Evolutionary conservation across 2,329 filamentous ascomycete genomes (phyloP).

Genomic region (Proliferodiscus dingleyae): DNA sequence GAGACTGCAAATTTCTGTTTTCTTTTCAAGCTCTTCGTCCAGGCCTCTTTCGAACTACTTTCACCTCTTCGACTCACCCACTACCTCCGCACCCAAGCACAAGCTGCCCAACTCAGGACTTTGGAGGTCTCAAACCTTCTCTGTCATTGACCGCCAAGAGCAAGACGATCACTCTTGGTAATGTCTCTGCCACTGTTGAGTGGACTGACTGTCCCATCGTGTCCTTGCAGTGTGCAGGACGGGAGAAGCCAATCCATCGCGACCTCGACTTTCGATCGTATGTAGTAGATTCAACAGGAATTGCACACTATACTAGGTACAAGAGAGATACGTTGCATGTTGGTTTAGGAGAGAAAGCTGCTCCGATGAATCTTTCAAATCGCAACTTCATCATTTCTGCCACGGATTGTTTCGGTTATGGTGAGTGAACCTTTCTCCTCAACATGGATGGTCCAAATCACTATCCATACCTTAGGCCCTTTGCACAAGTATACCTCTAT

Average conservation of each 20-base stretch:
- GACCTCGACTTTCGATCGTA: conserved; percentile 65
- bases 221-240: conserved; percentile 46
- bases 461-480: too few relatives aligned
- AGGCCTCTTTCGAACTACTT: conserved; percentile 64
- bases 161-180: conserved; percentile 42
- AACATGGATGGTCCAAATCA: too few relatives aligned
- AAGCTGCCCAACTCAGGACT: conserved; percentile 35
- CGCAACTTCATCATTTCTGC: conserved; percentile 62
- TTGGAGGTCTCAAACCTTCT: conserved; percentile 12
- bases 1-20: conserved; percentile 45
- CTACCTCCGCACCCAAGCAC: conserved; percentile 62
- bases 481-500: too few relatives aligned
- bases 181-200: conserved; percentile 50
- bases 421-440: not conserved
- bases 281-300: conserved; percentile 53
- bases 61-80: conserved; percentile 56
- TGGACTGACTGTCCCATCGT: conserved; percentile 56
- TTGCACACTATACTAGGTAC: conserved; percentile 62
- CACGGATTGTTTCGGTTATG: conserved; percentile 70
- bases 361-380: conserved; percentile 66
- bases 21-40: conserved; percentile 56
- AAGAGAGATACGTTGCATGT: conserved; percentile 60
- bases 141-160: conserved; percentile 32
- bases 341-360: conserved; percentile 67
- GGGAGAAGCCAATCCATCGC: conserved; percentile 49